Evolutionary conservation across 2,329 filamentous ascomycete genomes (phyloP).

Genomic region (Paramyrothecium roridum): DNA sequence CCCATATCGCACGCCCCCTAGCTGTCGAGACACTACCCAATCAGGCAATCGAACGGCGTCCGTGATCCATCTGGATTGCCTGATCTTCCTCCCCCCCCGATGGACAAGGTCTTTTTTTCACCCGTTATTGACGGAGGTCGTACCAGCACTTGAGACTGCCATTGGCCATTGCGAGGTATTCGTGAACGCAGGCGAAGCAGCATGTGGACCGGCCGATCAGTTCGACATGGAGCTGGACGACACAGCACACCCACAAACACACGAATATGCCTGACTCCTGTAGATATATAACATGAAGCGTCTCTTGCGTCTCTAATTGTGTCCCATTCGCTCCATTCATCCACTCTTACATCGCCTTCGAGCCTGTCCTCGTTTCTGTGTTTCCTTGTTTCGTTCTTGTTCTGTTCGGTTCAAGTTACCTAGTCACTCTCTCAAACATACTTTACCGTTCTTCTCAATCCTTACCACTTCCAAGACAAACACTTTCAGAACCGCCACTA

Average conservation of each 20-base stretch:
- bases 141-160: neutral
- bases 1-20: neutral
- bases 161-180: neutral
- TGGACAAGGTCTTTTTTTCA: neutral
- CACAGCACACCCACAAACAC: neutral
- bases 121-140: neutral
- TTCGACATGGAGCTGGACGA: neutral
- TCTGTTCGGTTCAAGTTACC: neutral
- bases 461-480: neutral
- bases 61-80: neutral
- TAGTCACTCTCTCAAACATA: neutral
- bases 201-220: neutral
- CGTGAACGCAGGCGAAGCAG: neutral
- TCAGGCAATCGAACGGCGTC: neutral
- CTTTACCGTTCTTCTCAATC: neutral
- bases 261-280: neutral
- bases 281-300: neutral
- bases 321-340: neutral
- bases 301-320: neutral
- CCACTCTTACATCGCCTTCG: neutral
- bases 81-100: neutral
- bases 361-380: neutral
- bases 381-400: neutral
- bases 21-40: neutral
- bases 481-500: constrained; percentile 8